Evolutionary conservation across 306 rosid species (phyloP), one percentile per base, ranked within the genome.

Genomic region (Dryas drummondii): DNA sequence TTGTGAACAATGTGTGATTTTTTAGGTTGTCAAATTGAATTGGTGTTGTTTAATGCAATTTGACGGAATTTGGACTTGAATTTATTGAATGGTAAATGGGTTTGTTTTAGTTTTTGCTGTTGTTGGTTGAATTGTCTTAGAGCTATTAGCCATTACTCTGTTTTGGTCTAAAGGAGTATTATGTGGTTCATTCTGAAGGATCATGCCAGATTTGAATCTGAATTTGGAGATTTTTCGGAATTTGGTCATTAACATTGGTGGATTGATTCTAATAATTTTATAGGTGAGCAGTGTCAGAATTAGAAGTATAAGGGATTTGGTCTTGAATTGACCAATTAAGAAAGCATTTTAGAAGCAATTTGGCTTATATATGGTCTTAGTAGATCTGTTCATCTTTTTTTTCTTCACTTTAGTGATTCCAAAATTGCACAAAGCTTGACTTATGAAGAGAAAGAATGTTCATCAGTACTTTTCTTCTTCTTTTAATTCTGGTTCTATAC

Each of bases 61-160:
- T 14, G n/a, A 7, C 32, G 46, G 56, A 46, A 71, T 55, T 66
- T 53, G 54, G 61, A 32, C 14, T 57, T 50, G 10, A 13, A 41
- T 45, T 72, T 54, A 22, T 22, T 56, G 26, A 69, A 80, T 27
- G 62, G 15, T 57, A 14, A 15, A 11, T 62, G 54, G 76, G 70
- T 75, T 70, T 51, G 22, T 48, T 32, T 64, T 47, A 4, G 37
- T 14, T 63, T 13, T 46, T 40, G 19, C 13, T 9, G 37, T 45
- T 71, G 13, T 5, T 69, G 19, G 59, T 69, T 42, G 55, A 75
- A 69, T 62, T 62, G 32, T 58, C 16, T 67, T 40, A 68, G 32
- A 22, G 68, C 4, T 47, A 10, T 32, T 51, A 32, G 59, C 48
- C 40, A 5, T 13, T 68, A 53, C 62, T 75, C 45, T 61, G 44